Base-by-base conservation (phyloP, 306 rosid species). In the Prunus padus region DNA sequence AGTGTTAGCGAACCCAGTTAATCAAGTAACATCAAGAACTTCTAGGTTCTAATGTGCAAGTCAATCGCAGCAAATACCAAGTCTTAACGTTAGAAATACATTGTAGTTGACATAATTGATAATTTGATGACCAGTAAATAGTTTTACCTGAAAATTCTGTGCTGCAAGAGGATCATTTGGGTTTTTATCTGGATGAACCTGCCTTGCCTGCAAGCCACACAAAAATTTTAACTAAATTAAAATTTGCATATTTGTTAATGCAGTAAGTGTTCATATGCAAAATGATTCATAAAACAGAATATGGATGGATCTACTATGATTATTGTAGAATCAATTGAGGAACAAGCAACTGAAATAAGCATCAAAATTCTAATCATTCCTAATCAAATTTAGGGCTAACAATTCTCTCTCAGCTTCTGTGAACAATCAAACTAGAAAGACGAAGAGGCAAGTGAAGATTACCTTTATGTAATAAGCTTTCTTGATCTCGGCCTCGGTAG, bases 101-200 rank as follows among this genome's bases (percentile, higher is more conserved):
- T 9, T 6, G 31, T 30, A 2, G 10, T 18, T 7, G 20, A 11
- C 76, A 55, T 57, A 26, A 60, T 1, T 11, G 18, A 47, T 12
- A 30, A 45, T 46, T 33, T 20, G 51, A 66, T 42, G 22, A 71
- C 50, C 18, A n/a, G 13, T 23, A 25, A 42, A 11, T 11, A 81
- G 31, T 72, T 85, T 86, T 72, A 74, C 98, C 98, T 95, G 99
- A 84, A 95, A 95, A 71, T 95, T 92, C 64, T 95, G 93, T 9
- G 99, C 99, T 20, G 99, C 99, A 33, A 82, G 92, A 56, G 99
- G 99, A 76, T 95, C 92, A 74, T 92, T 92, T 28, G 96, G 99
- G 87, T 95, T 95, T 87, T 95, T 95, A 81, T 95, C 99, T 9
- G 99, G 99, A 86, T 95, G 99, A 75, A 95, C 99, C 84, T 95